Evolutionary conservation across 2,329 filamentous ascomycete species (phyloP), one percentile per base, ranked within the genome.

Genomic region (Dichotomopilus funicola): DNA sequence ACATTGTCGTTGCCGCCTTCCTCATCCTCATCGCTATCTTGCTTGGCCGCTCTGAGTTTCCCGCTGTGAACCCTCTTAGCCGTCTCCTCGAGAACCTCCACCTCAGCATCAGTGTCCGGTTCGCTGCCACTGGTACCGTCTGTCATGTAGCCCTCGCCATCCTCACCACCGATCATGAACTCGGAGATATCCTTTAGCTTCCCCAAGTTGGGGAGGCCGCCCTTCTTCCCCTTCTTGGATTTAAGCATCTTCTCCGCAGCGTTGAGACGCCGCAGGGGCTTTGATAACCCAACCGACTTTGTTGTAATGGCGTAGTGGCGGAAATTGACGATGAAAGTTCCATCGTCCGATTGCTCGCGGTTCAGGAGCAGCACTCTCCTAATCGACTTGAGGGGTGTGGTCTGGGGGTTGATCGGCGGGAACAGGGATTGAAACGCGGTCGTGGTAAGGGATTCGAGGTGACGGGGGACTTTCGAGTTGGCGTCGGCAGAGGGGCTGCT

Each of bases 371-470:
- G 81, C 0, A 97, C 89, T 67, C 94, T 84, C 61, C 88, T 88
- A 68, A 99, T 96, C n/a, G 90, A 91, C 65, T 89, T 87, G 38
- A 99, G 80, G 1, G 94, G 90, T 1, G 90, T 95, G 35, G 83
- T 82, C 71, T 95, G 90, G 0, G 94, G 94, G 64, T 94, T 94
- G 71, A 99, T 96, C 1, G 91, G 89, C 4, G 94, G 92, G 67
- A 99, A 97, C 38, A 99, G 82, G 6, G 90, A 95, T 71, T 96
- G 92, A 73, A 97, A 99, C 66, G 96, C 85, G 46, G 91, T 95
- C 2, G 91, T 97, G 2, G 91, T 86, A 36, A 99, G 85, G 31
- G 88, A 87, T 73, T 99, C 94, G 66, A 99, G 88, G 64, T 96
- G 91, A 68, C 90, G 95, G 5, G 92, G 91, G n/a, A 95, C 85